phyloP scores from a whole-genome alignment of 2,329 filamentous ascomycete species.

The Cyphellophora attinorum region DNA sequence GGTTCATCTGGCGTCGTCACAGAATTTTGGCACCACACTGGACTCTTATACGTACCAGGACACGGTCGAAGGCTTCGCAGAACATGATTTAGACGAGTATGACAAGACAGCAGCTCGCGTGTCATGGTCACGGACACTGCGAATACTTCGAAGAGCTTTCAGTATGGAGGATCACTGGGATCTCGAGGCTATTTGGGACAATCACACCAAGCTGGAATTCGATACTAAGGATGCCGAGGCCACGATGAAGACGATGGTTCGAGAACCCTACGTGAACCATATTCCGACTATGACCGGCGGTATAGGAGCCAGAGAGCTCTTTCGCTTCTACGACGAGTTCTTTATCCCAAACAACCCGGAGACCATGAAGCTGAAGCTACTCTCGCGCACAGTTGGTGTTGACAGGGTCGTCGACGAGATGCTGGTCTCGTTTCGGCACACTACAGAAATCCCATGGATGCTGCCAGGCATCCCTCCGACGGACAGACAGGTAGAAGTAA shows the following conservation, averaged over 20 bases:
- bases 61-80: constrained; percentile 58
- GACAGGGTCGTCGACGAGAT: constrained; percentile 55
- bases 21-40: constrained; percentile 21
- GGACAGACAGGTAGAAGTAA: constrained; percentile 46
- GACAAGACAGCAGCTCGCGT: constrained; percentile 54
- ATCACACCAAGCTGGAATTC: constrained; percentile 23
- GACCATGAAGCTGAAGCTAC: constrained; percentile 42
- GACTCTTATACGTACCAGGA: constrained; percentile 45
- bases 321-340: constrained; percentile 46
- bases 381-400: constrained; percentile 48
- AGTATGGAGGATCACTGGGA: constrained; percentile 23
- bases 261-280: constrained; percentile 24
- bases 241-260: constrained; percentile 21
- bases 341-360: constrained; percentile 45
- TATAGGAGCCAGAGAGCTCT: constrained; percentile 30
- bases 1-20: constrained; percentile 47
- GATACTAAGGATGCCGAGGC: constrained; percentile 24
- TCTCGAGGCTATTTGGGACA: constrained; percentile 30
- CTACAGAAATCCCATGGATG: constrained; percentile 48
- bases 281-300: constrained; percentile 32
- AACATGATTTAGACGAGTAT: constrained; percentile 59
- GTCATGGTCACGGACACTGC: constrained; percentile 59
- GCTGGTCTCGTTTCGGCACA: constrained; percentile 48
- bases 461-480: constrained; percentile 49
- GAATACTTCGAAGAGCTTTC: constrained; percentile 52